Base-by-base conservation (phyloP, 441 rosid genomes). In the Iberis amara region DNA sequence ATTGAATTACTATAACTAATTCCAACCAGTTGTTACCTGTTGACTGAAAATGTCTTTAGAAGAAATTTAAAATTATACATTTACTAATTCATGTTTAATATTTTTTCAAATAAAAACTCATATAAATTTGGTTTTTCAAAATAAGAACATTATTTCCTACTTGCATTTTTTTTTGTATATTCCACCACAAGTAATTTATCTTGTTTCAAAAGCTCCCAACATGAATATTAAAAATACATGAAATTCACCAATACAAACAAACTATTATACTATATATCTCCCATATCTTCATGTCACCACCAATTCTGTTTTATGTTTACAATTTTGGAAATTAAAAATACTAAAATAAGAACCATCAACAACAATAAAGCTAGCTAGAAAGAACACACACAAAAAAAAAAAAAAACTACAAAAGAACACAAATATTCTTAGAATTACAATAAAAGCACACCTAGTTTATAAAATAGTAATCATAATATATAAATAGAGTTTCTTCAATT, bases 281-380 rank as follows among this genome's bases (percentile, higher is more conserved):
- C n/a, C n/a, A 8, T 32, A 1, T 46, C 28, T 38, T 7, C 32
- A 39, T 35, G 8, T 10, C 31, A 5, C 56, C 50, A 49, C 61
- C 39, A 46, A 39, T 43, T 41, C 45, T 62, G 23, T 11, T 50
- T 42, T 41, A 8, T 36, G 57, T 66, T 54, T 66, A 48, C 61
- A 66, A 18, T 46, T 24, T 40, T 66, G 55, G n/a, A 36, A 66
- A 66, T 12, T 41, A 39, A 27, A 42, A 56, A 38, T 57, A 56
- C 63, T 56, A 58, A 44, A 64, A 51, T 31, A 37, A 58, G 50
- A 59, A 59, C 45, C 70, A 59, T 58, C 57, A 59, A 44, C 40
- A 58, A 65, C 53, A 23, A 24, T n/a, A n/a, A 24, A 40, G 11
- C 47, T 39, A 27, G 39, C 48, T 39, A 55, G 47, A 47, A 35